Conservation (phyloP, 495 filamentous ascomycete genomes). For the Lasiosphaeria hispida region DNA sequence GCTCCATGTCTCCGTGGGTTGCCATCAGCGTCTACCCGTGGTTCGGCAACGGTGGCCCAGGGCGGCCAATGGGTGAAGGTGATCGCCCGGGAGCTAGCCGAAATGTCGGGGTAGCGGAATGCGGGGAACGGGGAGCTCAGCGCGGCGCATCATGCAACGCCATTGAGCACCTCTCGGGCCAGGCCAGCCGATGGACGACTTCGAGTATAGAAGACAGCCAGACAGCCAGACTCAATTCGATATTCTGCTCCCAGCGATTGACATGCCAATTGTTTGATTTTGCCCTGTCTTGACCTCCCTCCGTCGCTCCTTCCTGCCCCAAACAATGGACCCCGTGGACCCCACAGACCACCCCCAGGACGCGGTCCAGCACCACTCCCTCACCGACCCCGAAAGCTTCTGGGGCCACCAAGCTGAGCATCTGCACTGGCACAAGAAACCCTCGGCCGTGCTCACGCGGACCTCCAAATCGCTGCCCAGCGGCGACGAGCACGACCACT, state of each 20-base stretch:
- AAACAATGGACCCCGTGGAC: too few relatives aligned
- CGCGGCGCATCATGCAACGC: too few relatives aligned
- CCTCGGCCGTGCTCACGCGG: conserved; percentile 45
- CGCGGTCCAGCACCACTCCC: conserved; percentile 51
- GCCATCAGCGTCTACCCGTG: too few relatives aligned
- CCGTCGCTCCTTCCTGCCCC: too few relatives aligned
- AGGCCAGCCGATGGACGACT: too few relatives aligned
- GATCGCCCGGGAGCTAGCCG: not conserved
- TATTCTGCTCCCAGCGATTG: too few relatives aligned
- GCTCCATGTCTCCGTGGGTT: too few relatives aligned
- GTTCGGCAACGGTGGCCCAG: not conserved
- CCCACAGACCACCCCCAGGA: conserved; percentile 40
- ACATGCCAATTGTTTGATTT: too few relatives aligned
- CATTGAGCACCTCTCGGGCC: too few relatives aligned
- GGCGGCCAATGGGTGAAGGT: not conserved
- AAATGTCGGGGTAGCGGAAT: conserved; percentile 1
- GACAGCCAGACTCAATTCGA: too few relatives aligned
- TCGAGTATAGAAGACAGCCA: too few relatives aligned
- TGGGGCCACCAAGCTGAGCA: conserved; percentile 73
- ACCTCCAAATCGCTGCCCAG: conserved; percentile 42
- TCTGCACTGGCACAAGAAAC: conserved; percentile 77
- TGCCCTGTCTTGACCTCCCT: too few relatives aligned
- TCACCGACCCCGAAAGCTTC: conserved; percentile 65
- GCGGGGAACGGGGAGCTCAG: not conserved
- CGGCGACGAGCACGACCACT: conserved; percentile 52